These are phyloP conservation scores for Backusella morwellensis DNA, from an alignment of 192 early-diverging fungal species.

Conservation along the genomic window DNA sequence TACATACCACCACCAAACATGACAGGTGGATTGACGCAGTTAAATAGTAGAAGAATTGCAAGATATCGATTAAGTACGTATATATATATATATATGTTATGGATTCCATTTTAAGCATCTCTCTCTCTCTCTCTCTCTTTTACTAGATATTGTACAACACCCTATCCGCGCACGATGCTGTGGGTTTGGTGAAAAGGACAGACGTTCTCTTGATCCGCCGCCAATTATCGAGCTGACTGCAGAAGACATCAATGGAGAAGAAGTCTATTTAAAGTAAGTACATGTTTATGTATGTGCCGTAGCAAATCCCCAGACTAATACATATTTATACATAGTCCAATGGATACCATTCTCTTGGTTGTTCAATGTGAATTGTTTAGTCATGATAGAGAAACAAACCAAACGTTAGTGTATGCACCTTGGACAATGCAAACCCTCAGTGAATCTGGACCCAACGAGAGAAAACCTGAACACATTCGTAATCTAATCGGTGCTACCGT, in stretches of 20 bases:
- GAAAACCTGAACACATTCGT: conserved; percentile 46
- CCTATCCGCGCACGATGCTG: conserved; percentile 69
- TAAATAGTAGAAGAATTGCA: background rate
- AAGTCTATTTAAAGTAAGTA: conserved; percentile 30
- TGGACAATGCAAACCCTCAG: background rate
- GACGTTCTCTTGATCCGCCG: conserved; percentile 72
- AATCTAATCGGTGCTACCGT: conserved; percentile 57
- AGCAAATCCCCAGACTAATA: background rate
- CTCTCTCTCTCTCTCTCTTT: conserved; percentile 1
- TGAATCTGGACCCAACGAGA: background rate
- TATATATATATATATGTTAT: background rate
- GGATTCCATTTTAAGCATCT: background rate
- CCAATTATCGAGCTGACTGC: conserved; percentile 65
- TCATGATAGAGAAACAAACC: conserved; percentile 44
- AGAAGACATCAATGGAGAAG: conserved; percentile 51
- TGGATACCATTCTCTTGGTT: conserved; percentile 51
- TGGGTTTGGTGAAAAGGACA: conserved; percentile 76
- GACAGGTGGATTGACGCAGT: background rate
- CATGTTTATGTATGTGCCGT: background rate
- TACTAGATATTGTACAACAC: conserved; percentile 54
- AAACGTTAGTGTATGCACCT: conserved; percentile 53
- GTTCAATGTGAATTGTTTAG: conserved; percentile 56
- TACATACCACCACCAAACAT: background rate
- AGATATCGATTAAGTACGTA: background rate
- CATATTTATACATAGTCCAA: background rate